Evolutionary conservation across 306 rosid genomes (phyloP).

Genomic region (Quercus variabilis): DNA sequence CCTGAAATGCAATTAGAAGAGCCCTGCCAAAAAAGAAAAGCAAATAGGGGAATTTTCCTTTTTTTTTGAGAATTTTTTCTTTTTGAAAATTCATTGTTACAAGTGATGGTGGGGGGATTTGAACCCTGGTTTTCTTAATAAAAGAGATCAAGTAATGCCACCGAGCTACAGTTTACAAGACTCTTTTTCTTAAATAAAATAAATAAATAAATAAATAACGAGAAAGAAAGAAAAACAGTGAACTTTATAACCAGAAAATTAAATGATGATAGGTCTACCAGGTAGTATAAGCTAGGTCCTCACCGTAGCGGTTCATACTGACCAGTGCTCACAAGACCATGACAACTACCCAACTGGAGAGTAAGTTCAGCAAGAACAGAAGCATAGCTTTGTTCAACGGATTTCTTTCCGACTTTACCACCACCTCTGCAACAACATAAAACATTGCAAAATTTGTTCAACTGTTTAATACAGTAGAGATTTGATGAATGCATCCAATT

Average conservation of each 20-base stretch:
- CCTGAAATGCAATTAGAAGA: slow-evolving; percentile 90
- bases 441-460: slow-evolving; percentile 13
- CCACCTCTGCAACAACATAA: slow-evolving; percentile 75
- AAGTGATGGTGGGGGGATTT: too few relatives aligned
- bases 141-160: too few relatives aligned
- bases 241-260: neutral
- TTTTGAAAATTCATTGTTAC: too few relatives aligned
- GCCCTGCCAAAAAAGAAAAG: slow-evolving; percentile 52
- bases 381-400: slow-evolving; percentile 89
- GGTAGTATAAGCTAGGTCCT: slow-evolving; percentile 15
- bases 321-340: slow-evolving; percentile 67
- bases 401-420: slow-evolving; percentile 90
- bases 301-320: slow-evolving; percentile 82
- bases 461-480: slow-evolving; percentile 18
- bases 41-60: neutral
- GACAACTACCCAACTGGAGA: slow-evolving; percentile 92
- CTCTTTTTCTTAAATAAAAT: neutral
- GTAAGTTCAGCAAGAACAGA: slow-evolving; percentile 92
- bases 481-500: slow-evolving; percentile 2
- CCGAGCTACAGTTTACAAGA: too few relatives aligned
- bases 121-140: too few relatives aligned
- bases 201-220: neutral
- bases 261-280: neutral
- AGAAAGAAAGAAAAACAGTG: neutral
- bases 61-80: too few relatives aligned